These are phyloP conservation scores for Cornus florida DNA, from an alignment of 148 eudicot species.

Conservation along the genomic window DNA sequence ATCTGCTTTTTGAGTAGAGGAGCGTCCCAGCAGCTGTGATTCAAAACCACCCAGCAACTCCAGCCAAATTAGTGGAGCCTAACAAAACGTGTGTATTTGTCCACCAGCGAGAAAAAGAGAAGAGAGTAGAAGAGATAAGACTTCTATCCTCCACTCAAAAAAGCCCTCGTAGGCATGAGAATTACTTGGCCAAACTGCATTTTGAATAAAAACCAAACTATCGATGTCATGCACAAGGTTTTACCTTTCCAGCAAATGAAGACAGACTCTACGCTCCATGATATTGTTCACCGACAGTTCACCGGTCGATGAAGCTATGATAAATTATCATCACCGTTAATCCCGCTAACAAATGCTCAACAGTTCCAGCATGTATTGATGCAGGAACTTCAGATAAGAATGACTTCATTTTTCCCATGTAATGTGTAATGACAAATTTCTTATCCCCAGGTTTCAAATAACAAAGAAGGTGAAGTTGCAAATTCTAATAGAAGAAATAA, in stretches of 20 bases:
- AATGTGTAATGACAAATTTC: too few relatives aligned
- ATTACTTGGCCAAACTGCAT: constrained; percentile 6
- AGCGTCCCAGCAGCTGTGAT: not conserved
- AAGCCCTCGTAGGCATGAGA: not conserved
- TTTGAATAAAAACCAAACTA: not conserved
- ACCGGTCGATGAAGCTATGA: too few relatives aligned
- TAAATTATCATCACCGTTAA: too few relatives aligned
- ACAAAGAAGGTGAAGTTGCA: too few relatives aligned
- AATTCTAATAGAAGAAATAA: too few relatives aligned
- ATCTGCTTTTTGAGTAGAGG: not conserved
- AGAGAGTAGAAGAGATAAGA: constrained; percentile 35
- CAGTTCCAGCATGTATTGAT: too few relatives aligned
- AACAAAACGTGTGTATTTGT: not conserved
- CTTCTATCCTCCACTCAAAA: constrained; percentile 29
- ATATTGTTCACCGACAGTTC: too few relatives aligned
- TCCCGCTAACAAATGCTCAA: too few relatives aligned
- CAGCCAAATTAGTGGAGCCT: not conserved
- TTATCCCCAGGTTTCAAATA: too few relatives aligned
- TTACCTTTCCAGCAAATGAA: not conserved
- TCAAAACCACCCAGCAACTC: not conserved
- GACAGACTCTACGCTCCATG: too few relatives aligned
- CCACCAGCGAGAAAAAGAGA: not conserved
- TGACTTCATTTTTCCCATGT: too few relatives aligned
- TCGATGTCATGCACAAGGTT: not conserved
- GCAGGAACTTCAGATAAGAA: too few relatives aligned